Conservation (phyloP, 768 basidiomycete genomes). For the Kwoniella newhampshirensis region DNA sequence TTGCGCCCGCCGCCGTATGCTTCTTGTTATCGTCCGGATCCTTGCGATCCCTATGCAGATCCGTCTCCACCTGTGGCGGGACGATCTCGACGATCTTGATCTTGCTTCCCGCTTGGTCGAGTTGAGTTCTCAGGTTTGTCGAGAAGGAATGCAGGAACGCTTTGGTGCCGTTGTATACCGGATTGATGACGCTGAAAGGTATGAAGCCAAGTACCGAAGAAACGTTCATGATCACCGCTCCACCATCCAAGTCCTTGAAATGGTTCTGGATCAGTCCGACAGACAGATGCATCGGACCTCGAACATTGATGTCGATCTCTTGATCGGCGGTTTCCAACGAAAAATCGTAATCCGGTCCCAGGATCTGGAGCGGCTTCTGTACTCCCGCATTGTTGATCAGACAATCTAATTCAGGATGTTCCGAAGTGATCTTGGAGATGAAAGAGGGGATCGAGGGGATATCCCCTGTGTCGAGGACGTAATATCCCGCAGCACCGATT, state of each 20-base stretch:
- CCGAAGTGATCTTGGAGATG: conserved; percentile 23
- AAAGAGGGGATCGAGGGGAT: conserved; percentile 13
- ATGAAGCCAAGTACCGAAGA: conserved; percentile 33
- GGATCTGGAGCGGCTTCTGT: conserved; percentile 26
- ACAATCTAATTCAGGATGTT: conserved; percentile 39
- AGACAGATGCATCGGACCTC: conserved; percentile 33
- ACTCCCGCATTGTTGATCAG: conserved; percentile 46
- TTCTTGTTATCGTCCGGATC: conserved; percentile 42
- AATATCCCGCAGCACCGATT: conserved; percentile 34
- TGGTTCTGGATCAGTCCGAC: conserved; percentile 24
- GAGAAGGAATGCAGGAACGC: conserved; percentile 30
- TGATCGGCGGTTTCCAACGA: conserved; percentile 31
- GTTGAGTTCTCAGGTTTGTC: conserved; percentile 30
- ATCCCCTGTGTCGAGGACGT: conserved; percentile 35
- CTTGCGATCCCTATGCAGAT: conserved; percentile 30
- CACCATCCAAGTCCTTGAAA: conserved; percentile 19
- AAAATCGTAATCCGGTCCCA: conserved; percentile 29
- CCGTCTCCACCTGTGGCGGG: conserved; percentile 33
- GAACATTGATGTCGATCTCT: conserved; percentile 38
- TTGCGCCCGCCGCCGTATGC: conserved; percentile 1
- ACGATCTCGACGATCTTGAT: conserved; percentile 38
- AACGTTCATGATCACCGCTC: conserved; percentile 41
- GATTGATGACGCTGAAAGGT: conserved; percentile 36
- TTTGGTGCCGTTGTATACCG: conserved; percentile 36
- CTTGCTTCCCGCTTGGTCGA: conserved; percentile 15